These are phyloP conservation scores for Podospora sp. DNA, from an alignment of 495 filamentous ascomycete species.

Conservation along the genomic window DNA sequence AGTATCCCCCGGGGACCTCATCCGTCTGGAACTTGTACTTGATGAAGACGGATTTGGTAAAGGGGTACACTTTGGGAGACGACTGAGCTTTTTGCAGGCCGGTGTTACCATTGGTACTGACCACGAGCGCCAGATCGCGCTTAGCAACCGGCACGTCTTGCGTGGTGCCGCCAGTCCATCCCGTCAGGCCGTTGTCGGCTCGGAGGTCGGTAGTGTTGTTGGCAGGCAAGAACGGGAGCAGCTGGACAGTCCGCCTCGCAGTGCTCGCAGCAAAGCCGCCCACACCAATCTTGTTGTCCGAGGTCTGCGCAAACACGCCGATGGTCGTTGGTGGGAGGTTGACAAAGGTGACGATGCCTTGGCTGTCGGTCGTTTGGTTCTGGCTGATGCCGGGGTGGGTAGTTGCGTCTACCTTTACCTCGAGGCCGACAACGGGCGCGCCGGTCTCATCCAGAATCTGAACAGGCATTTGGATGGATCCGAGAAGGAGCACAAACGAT, in stretches of 20 bases:
- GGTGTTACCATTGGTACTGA: background rate
- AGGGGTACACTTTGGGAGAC: background rate
- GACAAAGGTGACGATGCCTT: constrained; percentile 3
- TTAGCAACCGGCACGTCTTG: background rate
- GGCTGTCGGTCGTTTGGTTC: background rate
- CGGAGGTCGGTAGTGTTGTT: background rate
- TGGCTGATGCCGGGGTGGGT: background rate
- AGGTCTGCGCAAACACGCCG: background rate
- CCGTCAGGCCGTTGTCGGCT: background rate
- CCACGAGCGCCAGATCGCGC: background rate
- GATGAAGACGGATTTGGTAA: constrained; percentile 11
- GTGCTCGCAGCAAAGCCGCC: background rate
- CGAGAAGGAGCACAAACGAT: background rate
- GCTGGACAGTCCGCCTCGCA: background rate
- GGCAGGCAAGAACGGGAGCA: background rate
- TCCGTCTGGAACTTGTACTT: constrained; percentile 14
- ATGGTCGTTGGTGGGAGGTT: background rate
- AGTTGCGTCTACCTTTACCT: background rate
- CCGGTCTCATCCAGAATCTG: background rate
- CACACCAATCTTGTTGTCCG: background rate
- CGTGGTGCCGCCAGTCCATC: background rate
- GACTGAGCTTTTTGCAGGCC: constrained; percentile 3
- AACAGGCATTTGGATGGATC: background rate
- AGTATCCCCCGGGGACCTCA: constrained; percentile 10
- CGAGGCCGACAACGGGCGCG: background rate